phyloP scores from a whole-genome alignment of 2,329 filamentous ascomycete species.

The Drechmeria coniospora region DNA sequence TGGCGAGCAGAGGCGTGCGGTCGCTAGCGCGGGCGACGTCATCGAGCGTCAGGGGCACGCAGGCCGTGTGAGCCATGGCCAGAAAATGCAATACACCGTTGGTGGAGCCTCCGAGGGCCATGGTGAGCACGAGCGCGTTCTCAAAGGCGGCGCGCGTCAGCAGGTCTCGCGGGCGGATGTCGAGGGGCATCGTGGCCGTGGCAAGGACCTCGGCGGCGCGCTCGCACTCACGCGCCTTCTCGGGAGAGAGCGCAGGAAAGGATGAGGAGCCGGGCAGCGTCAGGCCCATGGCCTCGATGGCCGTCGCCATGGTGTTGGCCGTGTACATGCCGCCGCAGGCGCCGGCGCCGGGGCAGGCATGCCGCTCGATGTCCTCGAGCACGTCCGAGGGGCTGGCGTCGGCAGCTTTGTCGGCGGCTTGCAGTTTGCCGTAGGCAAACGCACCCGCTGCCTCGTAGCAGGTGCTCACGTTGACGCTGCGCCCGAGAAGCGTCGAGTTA shows the following conservation, averaged over 20 bases:
- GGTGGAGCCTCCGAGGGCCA: constrained; percentile 80
- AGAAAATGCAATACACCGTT: constrained; percentile 82
- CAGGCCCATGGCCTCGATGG: constrained; percentile 80
- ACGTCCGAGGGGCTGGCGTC: constrained; percentile 60
- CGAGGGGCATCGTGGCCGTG: constrained; percentile 61
- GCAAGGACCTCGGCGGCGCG: constrained; percentile 70
- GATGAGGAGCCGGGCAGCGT: constrained; percentile 72
- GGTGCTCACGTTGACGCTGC: constrained; percentile 73
- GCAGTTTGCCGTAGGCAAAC: constrained; percentile 61
- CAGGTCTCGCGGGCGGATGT: constrained; percentile 68
- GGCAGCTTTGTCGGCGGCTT: constrained; percentile 48
- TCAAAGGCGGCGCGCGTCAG: constrained; percentile 70
- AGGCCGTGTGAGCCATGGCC: constrained; percentile 78
- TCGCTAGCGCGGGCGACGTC: constrained; percentile 71
- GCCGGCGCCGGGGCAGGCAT: constrained; percentile 51
- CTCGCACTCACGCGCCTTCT: constrained; percentile 77
- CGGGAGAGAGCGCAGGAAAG: constrained; percentile 63
- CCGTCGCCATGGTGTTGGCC: constrained; percentile 81
- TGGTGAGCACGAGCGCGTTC: constrained; percentile 79
- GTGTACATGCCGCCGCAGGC: constrained; percentile 81
- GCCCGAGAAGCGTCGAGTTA: constrained; percentile 60
- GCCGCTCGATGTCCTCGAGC: constrained; percentile 64
- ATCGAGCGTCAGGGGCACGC: constrained; percentile 60
- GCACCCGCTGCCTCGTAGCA: constrained; percentile 83
- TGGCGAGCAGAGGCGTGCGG: constrained; percentile 73